Evolutionary conservation across 108 stramenopile genomes (phyloP), one percentile per base, ranked within the genome.

Genomic region (Fragilariopsis cylindrus): DNA sequence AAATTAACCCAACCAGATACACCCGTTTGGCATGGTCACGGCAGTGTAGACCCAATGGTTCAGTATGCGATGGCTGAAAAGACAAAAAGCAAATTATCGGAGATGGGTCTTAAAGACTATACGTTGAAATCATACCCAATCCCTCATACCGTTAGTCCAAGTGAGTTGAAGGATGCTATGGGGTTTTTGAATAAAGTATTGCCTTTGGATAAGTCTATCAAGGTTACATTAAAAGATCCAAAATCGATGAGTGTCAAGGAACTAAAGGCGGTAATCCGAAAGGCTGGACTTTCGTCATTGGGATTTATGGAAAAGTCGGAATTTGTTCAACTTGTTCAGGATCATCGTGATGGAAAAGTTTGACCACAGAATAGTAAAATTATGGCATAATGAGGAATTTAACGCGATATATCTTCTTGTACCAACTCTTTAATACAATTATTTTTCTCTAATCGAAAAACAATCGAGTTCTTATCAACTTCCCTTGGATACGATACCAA

Each of bases 291-390:
- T 66, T 82, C 2, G 87, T 95, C 18, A 80, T 96, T 46, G 5
- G 92, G 98, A 46, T 73, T 99, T n/a, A 88, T 92, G 91, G 92
- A 99, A 79, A 93, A 99, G 82, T 62, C 79, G 53, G 89, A 99
- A 77, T 89, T 96, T 82, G 75, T 96, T 77, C 88, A 94, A 48
- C 72, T 97, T 42, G 55, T 96, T 39, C 69, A 88, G 54, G 77
- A 93, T 74, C 84, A 96, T 87, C 82, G 94, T 21, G 77, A 72
- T 19, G 87, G 87, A 18, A 81, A 81, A 46, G 45, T 74, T 13
- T 79, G 68, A 70, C 39, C 44, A 73, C 8, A 45, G 30, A 30
- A 30, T 30, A 30, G 30, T 12, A 19, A 62, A 21, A 15, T 11
- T 18, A 15, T 54, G 53, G n/a, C 53, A 15, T 54, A n/a, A 54